A percentile compares a stretch with the other conserved stretches of the same genome.
Evolutionary conservation across 139 green algal genomes (phyloP).

Genomic region (Chlamydomonas incerta): DNA sequence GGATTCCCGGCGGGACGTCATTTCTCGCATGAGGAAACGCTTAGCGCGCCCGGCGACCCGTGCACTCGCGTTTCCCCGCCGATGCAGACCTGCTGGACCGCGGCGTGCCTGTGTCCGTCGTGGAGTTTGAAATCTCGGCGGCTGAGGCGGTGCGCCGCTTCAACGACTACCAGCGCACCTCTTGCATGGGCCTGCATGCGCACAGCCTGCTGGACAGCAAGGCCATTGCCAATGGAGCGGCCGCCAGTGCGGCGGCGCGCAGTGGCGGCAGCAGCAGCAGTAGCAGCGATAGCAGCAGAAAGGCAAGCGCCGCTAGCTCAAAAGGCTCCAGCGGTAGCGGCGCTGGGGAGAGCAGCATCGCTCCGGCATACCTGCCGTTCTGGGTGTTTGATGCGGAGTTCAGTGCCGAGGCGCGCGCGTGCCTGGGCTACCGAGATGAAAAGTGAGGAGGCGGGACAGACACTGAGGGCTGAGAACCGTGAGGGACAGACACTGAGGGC

Average conservation of each 20-base stretch:
- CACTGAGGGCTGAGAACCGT: no score
- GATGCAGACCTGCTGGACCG: conserved; percentile 9
- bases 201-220: neutral
- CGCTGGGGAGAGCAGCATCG: neutral
- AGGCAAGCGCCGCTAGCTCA: no score
- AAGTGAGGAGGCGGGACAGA: neutral
- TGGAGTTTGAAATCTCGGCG: conserved; percentile 15
- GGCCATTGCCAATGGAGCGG: neutral
- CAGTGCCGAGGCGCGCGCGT: neutral
- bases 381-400: conserved; percentile 32
- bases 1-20: no score
- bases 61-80: no score
- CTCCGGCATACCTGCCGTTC: conserved; percentile 17
- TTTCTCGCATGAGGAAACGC: no score
- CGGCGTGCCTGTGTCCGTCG: neutral
- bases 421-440: conserved; percentile 34
- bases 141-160: conserved; percentile 31
- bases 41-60: no score
- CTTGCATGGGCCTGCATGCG: conserved; percentile 31
- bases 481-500: no score
- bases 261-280: neutral
- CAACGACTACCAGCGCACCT: conserved; percentile 23
- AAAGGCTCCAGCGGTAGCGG: neutral
- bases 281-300: neutral
- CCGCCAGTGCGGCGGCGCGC: neutral